Evolutionary conservation across 2,329 filamentous ascomycete species (phyloP).

Genomic region (Aspergillus aculeatus): DNA sequence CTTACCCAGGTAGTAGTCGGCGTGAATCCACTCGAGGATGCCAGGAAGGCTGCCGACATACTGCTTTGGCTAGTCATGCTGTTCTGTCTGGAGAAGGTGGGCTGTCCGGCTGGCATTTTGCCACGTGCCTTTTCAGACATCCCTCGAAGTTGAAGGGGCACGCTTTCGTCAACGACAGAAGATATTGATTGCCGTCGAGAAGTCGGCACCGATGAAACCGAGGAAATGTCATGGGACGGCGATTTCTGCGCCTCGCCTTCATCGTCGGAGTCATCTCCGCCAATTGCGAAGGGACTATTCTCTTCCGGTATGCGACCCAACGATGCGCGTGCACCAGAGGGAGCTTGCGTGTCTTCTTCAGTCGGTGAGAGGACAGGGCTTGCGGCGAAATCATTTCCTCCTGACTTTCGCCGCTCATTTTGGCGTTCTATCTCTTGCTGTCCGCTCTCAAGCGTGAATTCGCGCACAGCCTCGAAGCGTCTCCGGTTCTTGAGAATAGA

Average conservation of each 20-base stretch:
- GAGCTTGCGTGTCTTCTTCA: conserved; percentile 39
- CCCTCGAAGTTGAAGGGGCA: conserved; percentile 77
- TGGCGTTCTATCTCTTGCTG: conserved; percentile 86
- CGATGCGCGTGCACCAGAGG: conserved; percentile 56
- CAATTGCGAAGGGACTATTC: conserved; percentile 81
- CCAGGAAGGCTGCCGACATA: conserved; percentile 59
- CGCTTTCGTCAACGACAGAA: conserved; percentile 69
- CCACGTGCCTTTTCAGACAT: conserved; percentile 98
- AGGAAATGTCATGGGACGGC: conserved; percentile 54
- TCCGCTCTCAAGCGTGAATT: conserved; percentile 87
- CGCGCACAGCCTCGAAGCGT: conserved; percentile 78
- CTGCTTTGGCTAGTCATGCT: conserved; percentile 77
- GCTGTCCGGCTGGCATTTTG: conserved; percentile 83
- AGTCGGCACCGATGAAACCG: conserved; percentile 45
- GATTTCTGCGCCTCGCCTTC: conserved; percentile 62
- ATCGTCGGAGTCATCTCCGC: conserved; percentile 69
- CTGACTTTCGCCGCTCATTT: conserved; percentile 68
- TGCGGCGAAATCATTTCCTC: conserved; percentile 37
- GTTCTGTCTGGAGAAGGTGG: conserved; percentile 85
- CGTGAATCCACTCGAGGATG: conserved; percentile 61
- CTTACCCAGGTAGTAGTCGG: conserved; percentile 73
- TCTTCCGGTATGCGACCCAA: conserved; percentile 73
- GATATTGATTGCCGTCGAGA: conserved; percentile 68
- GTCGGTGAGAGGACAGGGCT: conserved; percentile 40
- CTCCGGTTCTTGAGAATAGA: conserved; percentile 76